Conservation (phyloP, 2,329 filamentous ascomycete genomes). For the Fusarium citri region DNA sequence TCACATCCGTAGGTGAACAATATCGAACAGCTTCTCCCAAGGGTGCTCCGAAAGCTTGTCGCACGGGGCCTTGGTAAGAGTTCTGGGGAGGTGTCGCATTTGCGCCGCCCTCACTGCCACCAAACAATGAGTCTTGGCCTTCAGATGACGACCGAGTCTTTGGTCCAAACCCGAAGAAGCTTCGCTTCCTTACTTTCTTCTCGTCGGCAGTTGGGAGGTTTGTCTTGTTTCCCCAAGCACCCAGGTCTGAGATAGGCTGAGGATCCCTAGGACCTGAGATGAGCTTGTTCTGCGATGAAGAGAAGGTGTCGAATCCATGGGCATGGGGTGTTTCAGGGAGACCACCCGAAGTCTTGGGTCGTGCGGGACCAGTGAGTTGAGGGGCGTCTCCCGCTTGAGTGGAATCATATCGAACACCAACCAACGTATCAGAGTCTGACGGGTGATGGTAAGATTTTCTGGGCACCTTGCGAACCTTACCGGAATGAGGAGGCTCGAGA, state of each 20-base stretch:
- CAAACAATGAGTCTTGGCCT: slow-evolving; percentile 66
- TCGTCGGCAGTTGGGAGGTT: slow-evolving; percentile 70
- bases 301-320: slow-evolving; percentile 51
- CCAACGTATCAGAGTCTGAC: slow-evolving; percentile 59
- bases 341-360: slow-evolving; percentile 53
- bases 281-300: slow-evolving; percentile 56
- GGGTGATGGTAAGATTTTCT: slow-evolving; percentile 53
- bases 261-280: slow-evolving; percentile 91
- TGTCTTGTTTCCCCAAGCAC: slow-evolving; percentile 88
- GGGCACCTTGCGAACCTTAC: slow-evolving; percentile 49
- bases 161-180: slow-evolving; percentile 77
- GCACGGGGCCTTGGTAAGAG: slow-evolving; percentile 65
- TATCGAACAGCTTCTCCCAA: slow-evolving; percentile 87
- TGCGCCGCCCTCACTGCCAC: slow-evolving; percentile 59
- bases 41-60: slow-evolving; percentile 85
- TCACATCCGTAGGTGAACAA: slow-evolving; percentile 77
- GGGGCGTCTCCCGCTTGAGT: slow-evolving; percentile 65
- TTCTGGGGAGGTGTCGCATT: slow-evolving; percentile 58
- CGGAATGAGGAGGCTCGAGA: slow-evolving; percentile 40
- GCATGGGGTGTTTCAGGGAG: slow-evolving; percentile 51
- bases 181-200: slow-evolving; percentile 83
- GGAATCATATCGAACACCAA: slow-evolving; percentile 69
- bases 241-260: slow-evolving; percentile 82
- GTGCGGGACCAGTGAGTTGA: slow-evolving; percentile 53
- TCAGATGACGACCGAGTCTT: slow-evolving; percentile 70